Evolutionary conservation across 805 yeast species (phyloP).

Genomic region (Lipomyces starkeyi): DNA sequence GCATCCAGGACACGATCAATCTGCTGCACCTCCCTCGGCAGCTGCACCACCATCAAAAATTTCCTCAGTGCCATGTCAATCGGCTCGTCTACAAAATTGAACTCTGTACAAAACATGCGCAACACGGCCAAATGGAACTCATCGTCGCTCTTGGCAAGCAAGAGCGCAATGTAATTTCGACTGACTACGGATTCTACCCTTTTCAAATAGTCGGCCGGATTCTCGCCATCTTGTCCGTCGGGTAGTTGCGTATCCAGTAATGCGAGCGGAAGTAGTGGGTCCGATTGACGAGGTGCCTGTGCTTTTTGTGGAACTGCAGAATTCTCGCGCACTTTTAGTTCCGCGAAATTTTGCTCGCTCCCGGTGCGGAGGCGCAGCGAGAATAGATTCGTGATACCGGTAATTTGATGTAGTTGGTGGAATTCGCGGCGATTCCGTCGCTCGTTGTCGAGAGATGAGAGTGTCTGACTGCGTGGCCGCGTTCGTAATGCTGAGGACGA

Average conservation of each 20-base stretch:
- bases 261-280: conserved; percentile 19
- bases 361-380: conserved; percentile 31
- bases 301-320: neutral
- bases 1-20: conserved; percentile 69
- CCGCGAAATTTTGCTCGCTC: conserved; percentile 34
- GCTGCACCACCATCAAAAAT: conserved; percentile 60
- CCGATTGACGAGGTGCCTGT: conserved; percentile 13
- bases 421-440: conserved; percentile 12
- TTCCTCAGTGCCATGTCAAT: conserved; percentile 68
- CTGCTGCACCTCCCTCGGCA: conserved; percentile 78
- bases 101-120: conserved; percentile 47
- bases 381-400: conserved; percentile 23
- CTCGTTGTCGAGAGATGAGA: conserved; percentile 30
- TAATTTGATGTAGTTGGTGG: conserved; percentile 13
- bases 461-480: conserved; percentile 34
- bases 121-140: conserved; percentile 43
- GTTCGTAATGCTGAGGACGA: neutral
- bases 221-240: conserved; percentile 42
- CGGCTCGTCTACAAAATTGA: conserved; percentile 61
- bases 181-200: conserved; percentile 40
- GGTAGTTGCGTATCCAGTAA: conserved; percentile 32
- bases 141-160: conserved; percentile 46
- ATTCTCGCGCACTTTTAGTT: conserved; percentile 9
- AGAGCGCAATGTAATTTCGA: conserved; percentile 40
- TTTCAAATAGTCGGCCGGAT: conserved; percentile 46